Base-by-base conservation (phyloP, 768 basidiomycete genomes). In the Boletus barrowsii region DNA sequence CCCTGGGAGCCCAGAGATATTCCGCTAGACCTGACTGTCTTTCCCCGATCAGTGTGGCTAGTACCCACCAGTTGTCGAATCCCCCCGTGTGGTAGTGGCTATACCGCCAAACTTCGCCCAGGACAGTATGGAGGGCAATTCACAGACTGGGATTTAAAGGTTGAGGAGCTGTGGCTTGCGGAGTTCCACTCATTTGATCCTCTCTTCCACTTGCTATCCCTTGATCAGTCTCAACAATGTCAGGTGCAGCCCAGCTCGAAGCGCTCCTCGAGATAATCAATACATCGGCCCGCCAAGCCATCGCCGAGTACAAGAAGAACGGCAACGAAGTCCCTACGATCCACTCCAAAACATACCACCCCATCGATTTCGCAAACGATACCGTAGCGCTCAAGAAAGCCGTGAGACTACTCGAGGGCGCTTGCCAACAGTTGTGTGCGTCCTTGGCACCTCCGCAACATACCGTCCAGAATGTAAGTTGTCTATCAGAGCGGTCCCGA, bases 211-310 rank as follows among this genome's bases (percentile, higher is more conserved):
- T n/a, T 18, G 5, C 13, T 18, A 3, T 36, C 30, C 3, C 8
- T 32, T 22, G 18, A 35, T 35, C 17, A 17, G 3, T n/a, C 40
- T 15, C 18, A 41, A 45, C 39, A 3, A 64, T 65, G 63, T 65
- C 64, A 18, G 58, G 44, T 10, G 66, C 65, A 56, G 57, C 58
- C n/a, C 65, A 73, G 18, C 62, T 73, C 32, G 57, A 62, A 48
- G 62, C 63, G 2, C 63, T 73, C 43, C 63, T 73, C 40, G 61
- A 58, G 9, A 68, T 73, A 18, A 69, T 73, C 57, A 67, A 63
- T 35, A 52, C 55, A 2, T 61, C 72, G 11, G 62, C 70, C 20
- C 64, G 58, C 10, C 59, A 65, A 46, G 61, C 61, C 11, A 65
- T 68, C 15, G 47, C 51, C 14, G 64, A 62, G 33, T 68, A 68